A percentile compares a stretch with the other conserved stretches of the same genome.
Evolutionary conservation across 1,139 yeast genomes (phyloP).

Genomic region (Lodderomyces oxycetoniae): DNA sequence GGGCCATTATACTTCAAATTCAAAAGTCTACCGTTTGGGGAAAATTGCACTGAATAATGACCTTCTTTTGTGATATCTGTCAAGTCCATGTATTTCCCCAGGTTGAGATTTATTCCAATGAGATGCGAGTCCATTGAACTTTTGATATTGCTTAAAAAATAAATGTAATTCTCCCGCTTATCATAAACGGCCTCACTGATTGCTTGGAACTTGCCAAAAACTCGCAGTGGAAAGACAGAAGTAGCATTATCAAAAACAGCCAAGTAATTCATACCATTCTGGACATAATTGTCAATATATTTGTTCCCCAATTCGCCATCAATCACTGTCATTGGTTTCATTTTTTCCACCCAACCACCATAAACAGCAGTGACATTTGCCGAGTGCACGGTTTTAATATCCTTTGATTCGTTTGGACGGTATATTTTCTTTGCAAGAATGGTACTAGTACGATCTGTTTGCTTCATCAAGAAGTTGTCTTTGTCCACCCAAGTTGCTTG

Average conservation of each 20-base stretch:
- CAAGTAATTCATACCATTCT: slow-evolving; percentile 59
- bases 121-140: slow-evolving; percentile 30
- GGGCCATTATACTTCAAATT: slow-evolving; percentile 62
- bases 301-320: slow-evolving; percentile 31
- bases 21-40: slow-evolving; percentile 53
- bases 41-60: slow-evolving; percentile 36
- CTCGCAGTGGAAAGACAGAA: slow-evolving; percentile 30
- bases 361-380: slow-evolving; percentile 41
- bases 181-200: slow-evolving; percentile 45
- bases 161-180: slow-evolving; percentile 46
- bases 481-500: slow-evolving; percentile 68
- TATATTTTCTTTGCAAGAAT: slow-evolving; percentile 52
- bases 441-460: slow-evolving; percentile 70
- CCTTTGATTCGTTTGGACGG: slow-evolving; percentile 17
- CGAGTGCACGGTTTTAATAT: slow-evolving; percentile 14
- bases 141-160: slow-evolving; percentile 55
- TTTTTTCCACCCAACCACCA: slow-evolving; percentile 54
- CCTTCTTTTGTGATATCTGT: slow-evolving; percentile 27
- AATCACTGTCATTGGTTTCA: slow-evolving; percentile 27
- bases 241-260: slow-evolving; percentile 53
- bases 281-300: slow-evolving; percentile 71
- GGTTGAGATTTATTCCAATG: slow-evolving; percentile 22
- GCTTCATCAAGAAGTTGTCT: slow-evolving; percentile 53
- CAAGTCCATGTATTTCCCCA: slow-evolving; percentile 15
- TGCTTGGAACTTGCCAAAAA: slow-evolving; percentile 40